These are phyloP conservation scores for Aspergillus kassunensis DNA, from an alignment of 495 filamentous ascomycete genomes.

Conservation along the genomic window DNA sequence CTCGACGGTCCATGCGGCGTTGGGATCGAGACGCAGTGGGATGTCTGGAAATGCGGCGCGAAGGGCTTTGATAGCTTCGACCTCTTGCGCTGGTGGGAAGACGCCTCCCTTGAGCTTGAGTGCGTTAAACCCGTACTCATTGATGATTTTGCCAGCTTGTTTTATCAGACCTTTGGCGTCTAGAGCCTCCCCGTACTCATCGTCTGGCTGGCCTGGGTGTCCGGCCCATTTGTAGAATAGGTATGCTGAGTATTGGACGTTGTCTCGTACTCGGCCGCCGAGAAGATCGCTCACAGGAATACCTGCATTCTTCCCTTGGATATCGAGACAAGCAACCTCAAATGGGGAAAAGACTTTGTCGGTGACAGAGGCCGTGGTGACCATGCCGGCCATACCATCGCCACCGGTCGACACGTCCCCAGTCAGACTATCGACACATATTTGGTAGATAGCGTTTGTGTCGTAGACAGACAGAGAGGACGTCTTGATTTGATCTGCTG, in stretches of 20 bases:
- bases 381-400: constrained; percentile 2
- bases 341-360: constrained; percentile 4
- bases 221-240: constrained; percentile 4
- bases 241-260: constrained; percentile 3
- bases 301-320: neutral
- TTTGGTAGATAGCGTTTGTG: constrained; percentile 5
- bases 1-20: constrained; percentile 3
- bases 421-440: neutral
- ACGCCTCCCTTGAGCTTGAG: constrained; percentile 4
- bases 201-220: neutral
- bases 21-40: neutral
- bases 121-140: neutral
- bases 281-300: neutral
- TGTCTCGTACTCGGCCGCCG: neutral
- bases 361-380: neutral
- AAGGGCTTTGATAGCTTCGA: neutral
- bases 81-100: neutral
- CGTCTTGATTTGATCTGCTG: neutral
- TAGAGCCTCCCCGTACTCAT: neutral
- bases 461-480: neutral
- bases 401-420: neutral
- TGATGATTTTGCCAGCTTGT: neutral
- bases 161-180: neutral
- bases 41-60: neutral
- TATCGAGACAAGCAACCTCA: neutral